phyloP scores from a whole-genome alignment of 805 yeast species.

The Pichia phayaonensis region DNA sequence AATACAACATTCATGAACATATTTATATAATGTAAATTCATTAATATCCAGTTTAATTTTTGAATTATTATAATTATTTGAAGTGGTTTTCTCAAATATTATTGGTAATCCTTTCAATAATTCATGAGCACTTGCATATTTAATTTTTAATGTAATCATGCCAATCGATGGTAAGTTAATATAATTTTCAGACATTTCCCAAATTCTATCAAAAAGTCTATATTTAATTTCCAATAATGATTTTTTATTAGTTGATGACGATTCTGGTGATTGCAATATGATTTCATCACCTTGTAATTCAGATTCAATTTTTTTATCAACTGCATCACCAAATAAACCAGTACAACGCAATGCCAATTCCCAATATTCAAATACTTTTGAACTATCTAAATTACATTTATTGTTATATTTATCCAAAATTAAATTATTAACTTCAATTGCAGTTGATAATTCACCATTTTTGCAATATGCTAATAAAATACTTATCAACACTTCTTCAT shows the following conservation, averaged over 20 bases:
- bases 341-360: slow-evolving; percentile 18
- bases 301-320: slow-evolving; percentile 14
- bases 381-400: not conserved
- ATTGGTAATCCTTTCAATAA: slow-evolving; percentile 20
- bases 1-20: slow-evolving; percentile 18
- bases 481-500: slow-evolving; percentile 18
- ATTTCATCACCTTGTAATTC: not conserved
- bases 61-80: slow-evolving; percentile 10
- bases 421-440: slow-evolving; percentile 20
- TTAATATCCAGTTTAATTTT: slow-evolving; percentile 15
- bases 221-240: slow-evolving; percentile 12
- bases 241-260: not conserved
- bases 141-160: slow-evolving; percentile 16
- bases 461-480: slow-evolving; percentile 25
- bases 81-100: slow-evolving; percentile 8
- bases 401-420: slow-evolving; percentile 18
- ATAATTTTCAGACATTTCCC: slow-evolving; percentile 15
- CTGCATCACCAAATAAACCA: slow-evolving; percentile 19
- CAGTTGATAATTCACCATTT: slow-evolving; percentile 23
- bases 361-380: slow-evolving; percentile 18
- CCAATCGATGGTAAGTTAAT: slow-evolving; percentile 15
- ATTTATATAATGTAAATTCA: slow-evolving; percentile 17
- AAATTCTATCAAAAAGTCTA: slow-evolving; percentile 20
- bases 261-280: not conserved
- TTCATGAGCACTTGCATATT: slow-evolving; percentile 19